phyloP scores from a whole-genome alignment of 305 asterid species.

The Fraxinus latifolia region DNA sequence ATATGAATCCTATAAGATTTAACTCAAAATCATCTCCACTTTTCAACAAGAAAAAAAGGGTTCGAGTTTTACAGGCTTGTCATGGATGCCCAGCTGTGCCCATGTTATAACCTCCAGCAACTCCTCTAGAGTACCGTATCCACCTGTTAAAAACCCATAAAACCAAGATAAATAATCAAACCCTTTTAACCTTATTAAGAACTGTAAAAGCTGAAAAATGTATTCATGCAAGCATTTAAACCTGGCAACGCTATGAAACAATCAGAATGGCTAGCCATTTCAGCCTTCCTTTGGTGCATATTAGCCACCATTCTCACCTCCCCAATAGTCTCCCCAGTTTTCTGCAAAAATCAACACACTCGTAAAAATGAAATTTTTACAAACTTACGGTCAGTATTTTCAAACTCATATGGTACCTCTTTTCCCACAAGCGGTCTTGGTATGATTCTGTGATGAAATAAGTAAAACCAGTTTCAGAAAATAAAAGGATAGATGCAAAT shows the following conservation, averaged over 20 bases:
- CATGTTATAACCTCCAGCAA: slow-evolving; percentile 44
- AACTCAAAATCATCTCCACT: neutral
- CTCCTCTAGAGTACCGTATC: slow-evolving; percentile 58
- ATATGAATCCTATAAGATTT: neutral
- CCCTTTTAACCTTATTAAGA: neutral
- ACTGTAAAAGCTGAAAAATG: neutral
- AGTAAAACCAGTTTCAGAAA: neutral
- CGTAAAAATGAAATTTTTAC: neutral
- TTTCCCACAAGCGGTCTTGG: slow-evolving; percentile 64
- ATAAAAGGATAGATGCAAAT: neutral
- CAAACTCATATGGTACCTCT: slow-evolving; percentile 38
- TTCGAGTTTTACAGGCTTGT: slow-evolving; percentile 37
- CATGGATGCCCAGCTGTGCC: slow-evolving; percentile 55
- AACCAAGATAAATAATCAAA: neutral
- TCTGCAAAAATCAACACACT: slow-evolving; percentile 8
- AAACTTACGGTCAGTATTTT: neutral
- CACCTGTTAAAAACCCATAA: slow-evolving; percentile 29
- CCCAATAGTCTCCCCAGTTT: slow-evolving; percentile 47
- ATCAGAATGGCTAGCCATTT: slow-evolving; percentile 47
- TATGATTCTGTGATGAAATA: slow-evolving; percentile 45
- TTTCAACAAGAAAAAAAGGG: neutral
- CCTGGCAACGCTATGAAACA: slow-evolving; percentile 57
- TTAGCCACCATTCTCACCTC: slow-evolving; percentile 41
- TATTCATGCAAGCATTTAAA: neutral
- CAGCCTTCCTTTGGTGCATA: slow-evolving; percentile 60